Evolutionary conservation across 768 basidiomycete genomes (phyloP).

Genomic region (Ramaria rubella): DNA sequence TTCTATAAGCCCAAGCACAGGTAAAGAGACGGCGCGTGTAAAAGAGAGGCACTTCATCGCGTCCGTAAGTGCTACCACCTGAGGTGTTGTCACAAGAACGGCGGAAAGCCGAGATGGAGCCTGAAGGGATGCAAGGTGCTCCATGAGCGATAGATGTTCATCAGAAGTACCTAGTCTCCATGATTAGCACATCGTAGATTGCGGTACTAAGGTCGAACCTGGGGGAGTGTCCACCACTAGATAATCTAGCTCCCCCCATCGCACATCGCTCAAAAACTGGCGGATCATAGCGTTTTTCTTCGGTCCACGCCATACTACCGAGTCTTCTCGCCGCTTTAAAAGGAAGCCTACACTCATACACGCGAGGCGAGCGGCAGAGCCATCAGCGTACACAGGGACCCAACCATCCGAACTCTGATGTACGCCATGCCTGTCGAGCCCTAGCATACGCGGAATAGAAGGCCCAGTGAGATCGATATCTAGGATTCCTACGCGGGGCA

Average conservation of each 20-base stretch:
- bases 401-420: slow-evolving; percentile 94
- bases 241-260: slow-evolving; percentile 92
- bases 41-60: slow-evolving; percentile 96
- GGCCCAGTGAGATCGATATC: slow-evolving; percentile 94
- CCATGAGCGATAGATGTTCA: slow-evolving; percentile 92
- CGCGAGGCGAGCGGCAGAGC: slow-evolving; percentile 59
- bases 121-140: slow-evolving; percentile 84
- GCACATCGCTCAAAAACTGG: slow-evolving; percentile 90
- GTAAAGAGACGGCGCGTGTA: slow-evolving; percentile 78
- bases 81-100: slow-evolving; percentile 94
- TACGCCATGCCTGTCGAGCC: slow-evolving; percentile 77
- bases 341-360: slow-evolving; percentile 98
- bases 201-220: slow-evolving; percentile 47
- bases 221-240: slow-evolving; percentile 94
- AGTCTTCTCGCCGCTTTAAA: slow-evolving; percentile 82
- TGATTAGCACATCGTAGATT: too few relatives aligned
- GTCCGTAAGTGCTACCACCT: slow-evolving; percentile 92
- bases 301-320: slow-evolving; percentile 96
- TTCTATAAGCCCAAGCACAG: slow-evolving; percentile 87
- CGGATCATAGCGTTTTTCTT: slow-evolving; percentile 99
- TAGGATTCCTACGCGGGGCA: slow-evolving; percentile 76
- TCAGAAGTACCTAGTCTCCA: slow-evolving; percentile 99
- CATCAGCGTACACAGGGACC: slow-evolving; percentile 97
- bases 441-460: slow-evolving; percentile 92
- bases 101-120: slow-evolving; percentile 56